A percentile compares a stretch with the other conserved stretches of the same genome.
These are phyloP conservation scores for Entonaema liquescens DNA, from an alignment of 495 filamentous ascomycete genomes.

Conservation along the genomic window DNA sequence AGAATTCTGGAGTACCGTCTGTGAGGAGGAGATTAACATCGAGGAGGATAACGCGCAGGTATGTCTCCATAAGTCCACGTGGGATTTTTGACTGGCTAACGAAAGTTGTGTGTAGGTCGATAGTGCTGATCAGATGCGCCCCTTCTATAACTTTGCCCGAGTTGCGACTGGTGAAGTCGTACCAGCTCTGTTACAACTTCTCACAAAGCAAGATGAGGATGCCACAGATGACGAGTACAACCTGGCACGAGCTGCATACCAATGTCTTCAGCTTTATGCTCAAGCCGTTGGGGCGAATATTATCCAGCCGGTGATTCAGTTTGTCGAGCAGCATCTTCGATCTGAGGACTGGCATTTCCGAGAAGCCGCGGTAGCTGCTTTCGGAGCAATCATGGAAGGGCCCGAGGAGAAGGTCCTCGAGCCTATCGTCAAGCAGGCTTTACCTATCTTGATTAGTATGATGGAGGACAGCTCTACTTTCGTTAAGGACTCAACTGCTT, in stretches of 20 bases:
- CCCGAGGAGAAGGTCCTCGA: slow-evolving; percentile 89
- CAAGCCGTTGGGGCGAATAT: slow-evolving; percentile 85
- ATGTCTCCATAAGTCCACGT: slow-evolving; percentile 40
- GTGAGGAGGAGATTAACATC: slow-evolving; percentile 96
- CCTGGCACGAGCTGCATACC: slow-evolving; percentile 91
- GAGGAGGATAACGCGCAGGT: slow-evolving; percentile 95
- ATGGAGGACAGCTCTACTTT: slow-evolving; percentile 91
- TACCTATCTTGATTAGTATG: slow-evolving; percentile 90
- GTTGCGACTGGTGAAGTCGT: slow-evolving; percentile 92
- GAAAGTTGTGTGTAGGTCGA: slow-evolving; percentile 63
- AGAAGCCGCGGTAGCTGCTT: slow-evolving; percentile 97
- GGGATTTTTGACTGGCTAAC: slow-evolving; percentile 33
- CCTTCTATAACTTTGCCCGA: slow-evolving; percentile 89
- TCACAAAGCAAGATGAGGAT: slow-evolving; percentile 98
- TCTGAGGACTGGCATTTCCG: slow-evolving; percentile 90
- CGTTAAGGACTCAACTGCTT: slow-evolving; percentile 97
- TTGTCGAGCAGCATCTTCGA: slow-evolving; percentile 91
- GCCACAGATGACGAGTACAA: slow-evolving; percentile 97
- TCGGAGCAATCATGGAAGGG: slow-evolving; percentile 98
- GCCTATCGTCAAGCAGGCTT: slow-evolving; percentile 91
- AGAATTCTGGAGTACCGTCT: slow-evolving; percentile 99
- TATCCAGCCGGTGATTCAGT: slow-evolving; percentile 81
- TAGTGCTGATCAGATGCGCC: slow-evolving; percentile 77
- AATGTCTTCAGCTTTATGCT: slow-evolving; percentile 93
- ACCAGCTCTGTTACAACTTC: slow-evolving; percentile 84